Evolutionary conservation across 495 filamentous ascomycete species (phyloP), one percentile per base, ranked within the genome.

Genomic region (Penicillium coprophilum): DNA sequence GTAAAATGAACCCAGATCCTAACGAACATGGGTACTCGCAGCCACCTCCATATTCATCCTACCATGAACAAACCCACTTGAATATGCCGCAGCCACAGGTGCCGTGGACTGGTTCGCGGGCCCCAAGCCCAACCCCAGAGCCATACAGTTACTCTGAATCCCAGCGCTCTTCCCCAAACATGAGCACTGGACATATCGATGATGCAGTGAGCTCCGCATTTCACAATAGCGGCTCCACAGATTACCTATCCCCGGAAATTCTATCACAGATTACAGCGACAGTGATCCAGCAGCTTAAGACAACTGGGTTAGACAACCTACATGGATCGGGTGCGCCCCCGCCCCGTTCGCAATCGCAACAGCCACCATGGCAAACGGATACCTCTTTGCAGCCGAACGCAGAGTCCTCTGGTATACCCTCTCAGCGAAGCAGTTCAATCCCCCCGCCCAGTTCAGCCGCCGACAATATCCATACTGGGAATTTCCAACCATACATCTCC

Each of bases 221-320:
- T 17, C 51, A 72, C 39, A 66, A 69, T 41, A 65, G 67, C 6
- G 69, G 72, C 34, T 64, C 66, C 17, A 55, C 71, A 1, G 62
- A 61, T 19, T 75, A 78, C 39, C 55, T 81, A 13, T 74, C 79
- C 2, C 80, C 78, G 1, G 80, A 83, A 8, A 60, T 82, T 4
- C 61, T 83, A 36, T 71, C 75, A 23, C 77, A 81, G 55, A 76
- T 79, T 50, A 83, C 80, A 1, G 75, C 79, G 30, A 81, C 66
- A 13, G 80, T 83, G 2, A 77, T 83, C 46, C 78, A 83, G 56
- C 77, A 82, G 45, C 69, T 83, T 8, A 76, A 78, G 57, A 70
- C 72, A 21, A 70, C 65, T 10, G 77, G 77, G 5, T 52, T 81
- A 39, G 71, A 76, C 23, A 72, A 62, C 30, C 11, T 65, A 28